Conservation (phyloP, 1,139 yeast genomes). For the Taiozyma sp. region DNA sequence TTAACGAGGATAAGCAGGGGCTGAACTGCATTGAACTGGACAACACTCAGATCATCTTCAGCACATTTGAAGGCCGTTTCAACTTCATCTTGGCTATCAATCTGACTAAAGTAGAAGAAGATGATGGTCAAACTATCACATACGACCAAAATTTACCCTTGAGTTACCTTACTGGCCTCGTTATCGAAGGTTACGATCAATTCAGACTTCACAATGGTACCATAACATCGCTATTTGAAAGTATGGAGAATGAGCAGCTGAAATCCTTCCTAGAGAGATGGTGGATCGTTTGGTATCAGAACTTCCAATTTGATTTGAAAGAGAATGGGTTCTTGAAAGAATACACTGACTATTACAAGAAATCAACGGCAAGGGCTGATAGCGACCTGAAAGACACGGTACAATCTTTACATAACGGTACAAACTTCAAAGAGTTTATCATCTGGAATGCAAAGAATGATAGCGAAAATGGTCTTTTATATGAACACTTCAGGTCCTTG, state of each 20-base stretch:
- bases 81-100: slow-evolving; percentile 10
- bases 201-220: slow-evolving; percentile 22
- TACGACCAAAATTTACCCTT: slow-evolving; percentile 12
- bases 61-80: slow-evolving; percentile 22
- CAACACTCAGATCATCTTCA: slow-evolving; percentile 21
- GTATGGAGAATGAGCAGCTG: slow-evolving; percentile 14
- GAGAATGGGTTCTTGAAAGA: slow-evolving; percentile 21
- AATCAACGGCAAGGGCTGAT: slow-evolving; percentile 10
- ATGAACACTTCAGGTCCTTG: slow-evolving; percentile 12
- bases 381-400: slow-evolving; percentile 11
- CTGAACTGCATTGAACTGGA: slow-evolving; percentile 26
- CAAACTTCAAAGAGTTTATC: slow-evolving; percentile 11
- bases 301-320: slow-evolving; percentile 9
- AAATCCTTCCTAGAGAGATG: slow-evolving; percentile 14
- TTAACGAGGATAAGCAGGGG: slow-evolving; percentile 21
- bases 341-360: slow-evolving; percentile 6
- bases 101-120: slow-evolving; percentile 14
- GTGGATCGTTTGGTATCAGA: slow-evolving; percentile 20
- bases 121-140: slow-evolving; percentile 7
- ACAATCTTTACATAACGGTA: slow-evolving; percentile 5
- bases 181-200: slow-evolving; percentile 17
- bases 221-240: slow-evolving; percentile 11
- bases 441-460: slow-evolving; percentile 13
- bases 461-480: slow-evolving; percentile 13
- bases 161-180: slow-evolving; percentile 3